phyloP scores from a whole-genome alignment of 345 rosid species.

The Syzygium oleosum region DNA sequence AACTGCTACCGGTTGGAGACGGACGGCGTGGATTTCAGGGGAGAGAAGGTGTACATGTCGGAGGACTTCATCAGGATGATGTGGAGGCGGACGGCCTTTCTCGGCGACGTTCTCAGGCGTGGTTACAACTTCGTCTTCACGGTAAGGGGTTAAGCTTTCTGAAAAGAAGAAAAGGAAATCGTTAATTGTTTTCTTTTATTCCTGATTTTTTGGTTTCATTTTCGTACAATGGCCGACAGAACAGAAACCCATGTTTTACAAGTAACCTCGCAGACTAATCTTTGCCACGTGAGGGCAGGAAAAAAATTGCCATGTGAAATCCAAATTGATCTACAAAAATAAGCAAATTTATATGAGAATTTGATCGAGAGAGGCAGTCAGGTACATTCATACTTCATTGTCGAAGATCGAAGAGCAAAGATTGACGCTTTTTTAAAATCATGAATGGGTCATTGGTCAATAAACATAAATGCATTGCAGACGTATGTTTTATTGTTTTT shows the following conservation, averaged over 20 bases:
- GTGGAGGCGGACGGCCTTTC: constrained; percentile 71
- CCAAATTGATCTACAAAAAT: background rate
- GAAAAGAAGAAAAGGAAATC: background rate
- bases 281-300: background rate
- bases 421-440: background rate
- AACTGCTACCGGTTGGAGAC: constrained; percentile 61
- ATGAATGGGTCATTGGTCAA: background rate
- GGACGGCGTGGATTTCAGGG: constrained; percentile 31
- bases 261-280: background rate
- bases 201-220: background rate
- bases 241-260: background rate
- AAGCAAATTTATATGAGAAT: background rate
- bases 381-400: background rate
- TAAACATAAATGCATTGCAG: background rate
- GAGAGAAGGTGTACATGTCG: constrained; percentile 67
- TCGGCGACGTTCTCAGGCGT: constrained; percentile 45
- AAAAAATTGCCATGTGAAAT: background rate
- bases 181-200: background rate
- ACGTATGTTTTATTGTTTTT: background rate
- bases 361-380: background rate
- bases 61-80: constrained; percentile 65
- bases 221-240: background rate
- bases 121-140: constrained; percentile 72
- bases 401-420: background rate
- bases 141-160: constrained; percentile 15